Evolutionary conservation across 31 red algal species (phyloP).

Genomic region (Odonthalia washingtoniensis): DNA sequence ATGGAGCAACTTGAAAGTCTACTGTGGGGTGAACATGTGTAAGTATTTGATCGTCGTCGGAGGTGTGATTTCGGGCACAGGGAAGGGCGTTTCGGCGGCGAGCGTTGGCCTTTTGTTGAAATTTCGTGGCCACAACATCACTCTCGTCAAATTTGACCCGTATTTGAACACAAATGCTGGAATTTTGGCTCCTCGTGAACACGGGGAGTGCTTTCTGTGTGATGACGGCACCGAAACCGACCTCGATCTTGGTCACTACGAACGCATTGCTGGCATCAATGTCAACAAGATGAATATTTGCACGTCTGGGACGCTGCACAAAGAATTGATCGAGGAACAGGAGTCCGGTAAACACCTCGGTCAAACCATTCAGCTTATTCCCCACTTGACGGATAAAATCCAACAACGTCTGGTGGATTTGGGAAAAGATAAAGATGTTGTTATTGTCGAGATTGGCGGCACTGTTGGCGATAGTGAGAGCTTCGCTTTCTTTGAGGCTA

Average conservation of each 20-base stretch:
- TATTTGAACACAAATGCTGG: conserved; percentile 99
- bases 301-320: conserved; percentile 96
- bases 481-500: conserved; percentile 97
- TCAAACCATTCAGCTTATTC: conserved; percentile 97
- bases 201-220: conserved; percentile 98
- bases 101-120: conserved; percentile 96
- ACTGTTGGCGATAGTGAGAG: conserved; percentile 99
- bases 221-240: conserved; percentile 97
- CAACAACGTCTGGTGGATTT: conserved; percentile 89
- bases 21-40: too few species aligned
- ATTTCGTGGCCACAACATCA: conserved; percentile 95
- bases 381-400: conserved; percentile 97
- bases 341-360: conserved; percentile 87
- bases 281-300: conserved; percentile 92
- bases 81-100: conserved; percentile 96
- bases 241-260: conserved; percentile 98
- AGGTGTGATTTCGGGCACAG: conserved; percentile 97
- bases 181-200: conserved; percentile 99
- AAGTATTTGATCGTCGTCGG: conserved; percentile 97
- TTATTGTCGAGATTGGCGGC: conserved; percentile 96
- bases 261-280: conserved; percentile 89
- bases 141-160: conserved; percentile 98
- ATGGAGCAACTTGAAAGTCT: too few species aligned
- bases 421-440: conserved; percentile 87
- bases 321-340: conserved; percentile 86